Base-by-base conservation (phyloP, 2,329 filamentous ascomycete genomes). In the Trichophyton schoenleinii region DNA sequence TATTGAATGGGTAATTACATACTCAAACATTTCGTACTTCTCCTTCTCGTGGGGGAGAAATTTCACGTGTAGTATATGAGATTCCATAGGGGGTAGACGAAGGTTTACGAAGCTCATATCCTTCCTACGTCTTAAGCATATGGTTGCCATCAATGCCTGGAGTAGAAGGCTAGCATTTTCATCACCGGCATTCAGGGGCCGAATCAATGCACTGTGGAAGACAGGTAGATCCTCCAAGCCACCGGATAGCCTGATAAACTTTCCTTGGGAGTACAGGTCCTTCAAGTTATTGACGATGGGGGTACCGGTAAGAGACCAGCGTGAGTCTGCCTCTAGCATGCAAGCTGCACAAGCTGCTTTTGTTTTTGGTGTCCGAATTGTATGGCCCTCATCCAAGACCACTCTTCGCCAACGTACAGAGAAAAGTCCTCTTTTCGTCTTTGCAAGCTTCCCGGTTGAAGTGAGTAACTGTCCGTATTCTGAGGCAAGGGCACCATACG, bases 91-190 rank as follows among this genome's bases (percentile, higher is more conserved):
- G 0, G 91, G 90, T 7, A 95, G 79, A 64, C 85, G 87, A 20
- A 95, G 77, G 66, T 95, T 89, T 59, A 96, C 82, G 68, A 95
- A 95, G 3, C 81, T 81, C 90, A 96, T 95, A 61, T 92, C 86
- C 71, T 96, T 96, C 72, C 85, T 87, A 42, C 91, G 83, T 42
- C 91, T 83, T 22, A 96, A 78, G 67, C 88, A 94, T 55, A 95
- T 81, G 18, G 87, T 85, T n/a, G 80, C 80, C 84, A 95, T 91
- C 52, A 95, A 79, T 3, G 84, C 81, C 68, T 92, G 87, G 2
- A 95, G 79, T 2, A 92, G 76, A 9, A 80, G 73, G 57, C 84
- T 84, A 11, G 85, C 86, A 38, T 79, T 75, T 0, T 75, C 71
- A 15, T 85, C 80, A 1, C 83, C 83, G 4, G 71, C 69, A 59